Evolutionary conservation across 495 filamentous ascomycete genomes (phyloP).

Genomic region (Glutinoglossum americanum): DNA sequence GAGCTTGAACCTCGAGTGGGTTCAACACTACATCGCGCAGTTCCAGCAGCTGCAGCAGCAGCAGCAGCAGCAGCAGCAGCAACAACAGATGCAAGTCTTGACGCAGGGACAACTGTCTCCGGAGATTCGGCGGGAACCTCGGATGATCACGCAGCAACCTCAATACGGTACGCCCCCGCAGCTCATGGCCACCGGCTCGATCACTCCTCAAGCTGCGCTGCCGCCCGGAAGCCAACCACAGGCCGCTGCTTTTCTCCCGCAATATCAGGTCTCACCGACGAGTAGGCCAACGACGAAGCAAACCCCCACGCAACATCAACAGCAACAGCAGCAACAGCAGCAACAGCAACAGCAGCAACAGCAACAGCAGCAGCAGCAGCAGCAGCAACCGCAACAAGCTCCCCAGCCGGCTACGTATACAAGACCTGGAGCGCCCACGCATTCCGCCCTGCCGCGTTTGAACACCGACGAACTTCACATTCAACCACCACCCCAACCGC

Average conservation of each 20-base stretch:
- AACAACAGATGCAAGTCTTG: slow-evolving; percentile 21
- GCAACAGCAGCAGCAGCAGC: slow-evolving; percentile 8
- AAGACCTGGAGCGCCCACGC: slow-evolving; percentile 14
- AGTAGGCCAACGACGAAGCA: background rate
- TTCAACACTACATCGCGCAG: slow-evolving; percentile 41
- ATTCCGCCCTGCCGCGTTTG: slow-evolving; percentile 26
- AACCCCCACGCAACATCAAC: background rate
- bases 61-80: slow-evolving; percentile 28
- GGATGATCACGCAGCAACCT: slow-evolving; percentile 17
- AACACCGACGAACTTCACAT: slow-evolving; percentile 36
- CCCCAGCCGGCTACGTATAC: slow-evolving; percentile 17
- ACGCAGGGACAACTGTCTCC: slow-evolving; percentile 14
- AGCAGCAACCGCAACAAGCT: slow-evolving; percentile 1
- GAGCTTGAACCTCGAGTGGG: slow-evolving; percentile 42
- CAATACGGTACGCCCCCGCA: slow-evolving; percentile 3
- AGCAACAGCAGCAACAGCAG: background rate
- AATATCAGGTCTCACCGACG: slow-evolving; percentile 1
- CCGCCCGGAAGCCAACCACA: background rate
- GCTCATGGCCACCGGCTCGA: background rate
- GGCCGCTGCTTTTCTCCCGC: background rate
- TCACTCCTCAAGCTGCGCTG: slow-evolving; percentile 16
- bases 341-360: slow-evolving; percentile 1
- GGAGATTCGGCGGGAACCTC: slow-evolving; percentile 15
- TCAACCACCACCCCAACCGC: slow-evolving; percentile 24
- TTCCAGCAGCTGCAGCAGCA: slow-evolving; percentile 23